phyloP scores from a whole-genome alignment of 2,329 filamentous ascomycete species.

The Aspergillus transmontanensis region DNA sequence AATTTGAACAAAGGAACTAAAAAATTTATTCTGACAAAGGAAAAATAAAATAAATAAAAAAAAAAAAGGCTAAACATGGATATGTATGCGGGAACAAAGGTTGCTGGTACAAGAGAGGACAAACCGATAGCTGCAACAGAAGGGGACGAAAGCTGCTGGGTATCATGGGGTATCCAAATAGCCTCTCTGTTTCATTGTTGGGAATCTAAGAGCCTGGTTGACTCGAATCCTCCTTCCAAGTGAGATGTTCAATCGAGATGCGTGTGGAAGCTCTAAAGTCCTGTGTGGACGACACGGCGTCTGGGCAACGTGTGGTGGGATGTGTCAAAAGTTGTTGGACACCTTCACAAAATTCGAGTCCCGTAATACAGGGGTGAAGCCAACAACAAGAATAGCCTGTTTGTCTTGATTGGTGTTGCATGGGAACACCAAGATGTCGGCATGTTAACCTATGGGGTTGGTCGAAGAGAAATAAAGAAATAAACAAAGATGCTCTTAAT shows the following conservation, averaged over 20 bases:
- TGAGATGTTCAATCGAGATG: slow-evolving; percentile 15
- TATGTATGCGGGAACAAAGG: slow-evolving; percentile 32
- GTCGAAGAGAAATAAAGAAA: slow-evolving; percentile 14
- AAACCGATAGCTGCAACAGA: slow-evolving; percentile 39
- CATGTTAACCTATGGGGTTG: slow-evolving; percentile 14
- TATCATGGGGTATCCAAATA: slow-evolving; percentile 46
- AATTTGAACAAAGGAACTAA: slow-evolving; percentile 27
- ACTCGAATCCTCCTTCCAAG: slow-evolving; percentile 19
- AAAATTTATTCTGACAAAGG: slow-evolving; percentile 22
- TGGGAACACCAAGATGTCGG: slow-evolving; percentile 13
- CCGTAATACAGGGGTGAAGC: slow-evolving; percentile 17
- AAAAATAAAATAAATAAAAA: slow-evolving; percentile 17
- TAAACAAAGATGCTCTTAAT: slow-evolving; percentile 9
- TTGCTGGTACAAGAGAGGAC: slow-evolving; percentile 31
- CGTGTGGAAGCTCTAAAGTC: slow-evolving; percentile 8
- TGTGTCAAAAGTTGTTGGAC: slow-evolving; percentile 11
- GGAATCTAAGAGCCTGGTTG: slow-evolving; percentile 22
- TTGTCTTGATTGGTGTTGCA: slow-evolving; percentile 13
- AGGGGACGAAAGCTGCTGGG: slow-evolving; percentile 38
- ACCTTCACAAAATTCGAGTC: slow-evolving; percentile 9
- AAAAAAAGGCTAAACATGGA: slow-evolving; percentile 39
- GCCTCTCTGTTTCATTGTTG: slow-evolving; percentile 33
- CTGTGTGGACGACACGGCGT: slow-evolving; percentile 10
- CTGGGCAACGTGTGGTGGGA: neutral
- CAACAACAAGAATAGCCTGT: slow-evolving; percentile 14